Evolutionary conservation across 139 green algal genomes (phyloP), one percentile per base, ranked within the genome.

Genomic region (Penium margaritaceum): DNA sequence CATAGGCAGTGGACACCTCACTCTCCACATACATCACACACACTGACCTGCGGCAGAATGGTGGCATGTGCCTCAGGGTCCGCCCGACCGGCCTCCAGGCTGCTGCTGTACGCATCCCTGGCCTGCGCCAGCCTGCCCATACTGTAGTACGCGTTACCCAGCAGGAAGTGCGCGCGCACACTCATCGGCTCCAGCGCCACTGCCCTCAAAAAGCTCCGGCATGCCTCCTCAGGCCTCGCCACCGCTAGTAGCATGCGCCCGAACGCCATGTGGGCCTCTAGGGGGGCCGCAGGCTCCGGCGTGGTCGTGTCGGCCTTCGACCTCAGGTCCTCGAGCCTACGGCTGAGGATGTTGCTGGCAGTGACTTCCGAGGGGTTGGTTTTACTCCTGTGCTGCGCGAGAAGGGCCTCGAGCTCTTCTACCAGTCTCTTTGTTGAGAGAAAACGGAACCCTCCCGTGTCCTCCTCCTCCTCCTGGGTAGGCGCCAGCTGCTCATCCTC

Each of bases 261-360:
- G 58, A 91, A 74, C 64, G 84, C 86, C 86, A 90, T 90, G 65
- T 90, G 83, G 1, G 84, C 86, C 63, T 77, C 70, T 29, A 77
- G 34, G 21, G 65, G 24, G 7, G 29, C 27, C 21, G 27, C 21
- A 35, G 1, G 35, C 62, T 54, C 34, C 9, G n/a, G 21, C 53
- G n/a, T 9, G 9, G 41, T 19, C 5, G 27, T 15, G 29, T 61
- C 55, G 15, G 79, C 33, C 34, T 33, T n/a, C 44, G 74, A 33
- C 33, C 67, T 21, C n/a, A 84, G 75, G 19, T 78, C 78, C 21
- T 55, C 67, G 34, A 84, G 24, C 3, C 27, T 21, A 5, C 30
- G 29, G 58, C 30, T 66, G 30, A 39, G 58, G 15, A 66, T 29
- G 30, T 37, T 37, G 30, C 30, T 60, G 3, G 51, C 24, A 21